Base-by-base conservation (phyloP, 2,329 filamentous ascomycete species). In the Mycosphaerella arachidis region DNA sequence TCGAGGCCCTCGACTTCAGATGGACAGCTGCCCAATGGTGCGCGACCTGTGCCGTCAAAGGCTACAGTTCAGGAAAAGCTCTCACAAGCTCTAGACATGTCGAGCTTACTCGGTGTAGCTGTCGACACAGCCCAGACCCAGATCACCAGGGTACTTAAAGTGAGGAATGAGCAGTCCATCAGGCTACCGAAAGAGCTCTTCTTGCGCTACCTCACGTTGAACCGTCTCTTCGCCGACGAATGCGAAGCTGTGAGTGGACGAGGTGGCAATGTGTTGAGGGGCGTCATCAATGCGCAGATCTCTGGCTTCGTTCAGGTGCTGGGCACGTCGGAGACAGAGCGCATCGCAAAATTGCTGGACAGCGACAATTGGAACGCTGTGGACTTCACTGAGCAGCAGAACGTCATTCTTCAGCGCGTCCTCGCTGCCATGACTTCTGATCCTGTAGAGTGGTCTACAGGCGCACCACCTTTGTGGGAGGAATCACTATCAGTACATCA, bases 221-320 rank as follows among this genome's bases (percentile, higher is more conserved):
- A 93, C 68, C 79, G 91, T 7, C 84, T 91, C 58, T 94, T 95
- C 73, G 88, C 89, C 51, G 91, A 92, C 62, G 91, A 95, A 72
- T 94, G 91, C 70, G 91, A 95, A 74, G 88, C 89, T 16, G 86
- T 94, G 20, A 93, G 89, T 24, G 90, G 91, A 0, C 84, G 89
- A 58, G 89, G 89, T 60, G 89, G 90, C 8, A 87, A 86, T 2
- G 80, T 86, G 1, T 77, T 95, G 6, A 93, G 93, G 75, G 90
- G 84, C 18, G 84, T 92, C 33, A 88, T 95, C 61, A 92, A 93
- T 66, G 82, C 82, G 31, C 91, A 95, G 65, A 93, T 95, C 72
- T 88, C 85, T 67, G 88, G 91, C 13, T 94, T 92, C 71, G 86
- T 93, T 27, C 82, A 88, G 59, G 81, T 81, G 35, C 84, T 91